These are phyloP conservation scores for Yamadazyma paraphyllophila DNA, from an alignment of 805 yeast genomes.

Conservation along the genomic window DNA sequence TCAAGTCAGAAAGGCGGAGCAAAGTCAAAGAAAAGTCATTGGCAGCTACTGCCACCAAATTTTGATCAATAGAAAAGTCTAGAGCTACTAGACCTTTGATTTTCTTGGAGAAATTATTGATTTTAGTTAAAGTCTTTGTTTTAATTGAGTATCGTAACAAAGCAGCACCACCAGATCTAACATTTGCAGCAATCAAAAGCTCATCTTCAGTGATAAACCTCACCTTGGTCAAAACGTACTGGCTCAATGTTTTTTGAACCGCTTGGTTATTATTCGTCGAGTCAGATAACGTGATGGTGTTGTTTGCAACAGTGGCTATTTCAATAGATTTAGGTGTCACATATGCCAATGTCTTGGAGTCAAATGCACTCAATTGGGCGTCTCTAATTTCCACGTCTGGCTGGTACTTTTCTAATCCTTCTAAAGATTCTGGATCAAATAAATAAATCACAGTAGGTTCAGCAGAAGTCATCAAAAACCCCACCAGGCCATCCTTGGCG, in stretches of 20 bases:
- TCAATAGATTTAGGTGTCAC: slow-evolving; percentile 56
- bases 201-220: slow-evolving; percentile 36
- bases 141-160: slow-evolving; percentile 45
- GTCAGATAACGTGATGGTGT: slow-evolving; percentile 45
- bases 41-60: slow-evolving; percentile 55
- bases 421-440: slow-evolving; percentile 55
- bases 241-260: slow-evolving; percentile 20
- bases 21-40: slow-evolving; percentile 66
- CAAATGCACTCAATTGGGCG: slow-evolving; percentile 56
- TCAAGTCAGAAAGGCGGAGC: slow-evolving; percentile 51
- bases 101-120: slow-evolving; percentile 42
- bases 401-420: slow-evolving; percentile 51
- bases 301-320: slow-evolving; percentile 50
- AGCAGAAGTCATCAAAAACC: slow-evolving; percentile 67
- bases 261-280: slow-evolving; percentile 23
- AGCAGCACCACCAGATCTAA: slow-evolving; percentile 37
- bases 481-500: slow-evolving; percentile 57
- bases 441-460: slow-evolving; percentile 63
- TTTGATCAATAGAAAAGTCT: slow-evolving; percentile 41
- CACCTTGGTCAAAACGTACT: slow-evolving; percentile 40
- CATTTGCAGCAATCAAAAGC: slow-evolving; percentile 33
- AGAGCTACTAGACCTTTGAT: slow-evolving; percentile 55
- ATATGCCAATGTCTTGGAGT: slow-evolving; percentile 57
- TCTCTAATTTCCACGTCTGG: slow-evolving; percentile 61
- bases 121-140: slow-evolving; percentile 40